Conservation (phyloP, 169 alveolate species). For the Cryptosporidium viatorum region DNA sequence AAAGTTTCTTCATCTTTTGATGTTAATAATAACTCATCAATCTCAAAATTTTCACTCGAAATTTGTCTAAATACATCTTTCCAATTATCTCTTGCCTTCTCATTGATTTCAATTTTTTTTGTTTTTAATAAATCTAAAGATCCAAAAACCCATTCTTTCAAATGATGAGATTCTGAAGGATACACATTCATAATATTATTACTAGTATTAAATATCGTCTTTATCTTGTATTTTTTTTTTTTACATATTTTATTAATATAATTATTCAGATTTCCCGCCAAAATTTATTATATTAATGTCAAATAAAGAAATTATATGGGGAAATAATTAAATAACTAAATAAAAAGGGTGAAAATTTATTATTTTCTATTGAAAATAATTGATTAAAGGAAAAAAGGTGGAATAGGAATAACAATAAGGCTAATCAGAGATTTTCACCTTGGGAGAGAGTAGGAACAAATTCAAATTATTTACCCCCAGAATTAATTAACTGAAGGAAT, state of each 20-base stretch:
- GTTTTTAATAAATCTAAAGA: conserved; percentile 13
- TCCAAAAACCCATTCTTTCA: conserved; percentile 57
- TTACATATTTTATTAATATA: not conserved
- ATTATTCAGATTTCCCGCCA: not conserved
- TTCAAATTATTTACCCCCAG: too few relatives aligned
- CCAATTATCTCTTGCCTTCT: conserved; percentile 50
- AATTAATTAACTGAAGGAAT: not conserved
- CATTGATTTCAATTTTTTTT: conserved; percentile 12
- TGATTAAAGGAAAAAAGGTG: not conserved
- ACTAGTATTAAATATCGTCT: not conserved
- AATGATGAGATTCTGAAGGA: conserved; percentile 63
- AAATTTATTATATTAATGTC: not conserved
- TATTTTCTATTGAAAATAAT: not conserved
- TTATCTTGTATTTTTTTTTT: not conserved
- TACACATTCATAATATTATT: not conserved
- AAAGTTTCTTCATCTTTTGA: conserved; percentile 51
- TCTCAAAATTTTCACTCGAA: not conserved
- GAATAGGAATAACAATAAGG: not conserved
- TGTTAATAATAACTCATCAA: conserved; percentile 21
- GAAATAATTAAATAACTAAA: not conserved
- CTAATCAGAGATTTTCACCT: not conserved
- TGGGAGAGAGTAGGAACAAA: not conserved
- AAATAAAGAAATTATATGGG: conserved; percentile 1
- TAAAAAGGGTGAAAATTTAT: not conserved
- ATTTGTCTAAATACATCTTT: conserved; percentile 26